Conservation (phyloP, 2,329 filamentous ascomycete species). For the Phyllosticta paracitricarpa region DNA sequence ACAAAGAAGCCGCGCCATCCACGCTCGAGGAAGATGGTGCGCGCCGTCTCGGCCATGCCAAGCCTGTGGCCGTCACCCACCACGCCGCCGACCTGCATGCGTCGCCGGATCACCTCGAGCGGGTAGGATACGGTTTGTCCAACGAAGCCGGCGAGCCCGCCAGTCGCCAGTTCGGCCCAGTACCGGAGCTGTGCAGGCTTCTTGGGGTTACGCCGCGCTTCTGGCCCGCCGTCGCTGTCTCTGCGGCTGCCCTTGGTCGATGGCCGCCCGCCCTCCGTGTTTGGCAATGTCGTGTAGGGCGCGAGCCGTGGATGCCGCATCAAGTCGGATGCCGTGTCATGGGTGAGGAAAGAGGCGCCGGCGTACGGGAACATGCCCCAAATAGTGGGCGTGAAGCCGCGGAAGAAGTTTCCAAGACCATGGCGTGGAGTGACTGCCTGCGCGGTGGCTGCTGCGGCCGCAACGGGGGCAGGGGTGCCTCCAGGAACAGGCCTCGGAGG, state of each 20-base stretch:
- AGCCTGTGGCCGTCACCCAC: conserved; percentile 81
- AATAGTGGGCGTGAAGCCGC: conserved; percentile 82
- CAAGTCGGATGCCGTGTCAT: conserved; percentile 80
- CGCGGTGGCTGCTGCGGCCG: conserved; percentile 33
- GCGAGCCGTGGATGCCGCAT: conserved; percentile 61
- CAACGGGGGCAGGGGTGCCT: conserved; percentile 29
- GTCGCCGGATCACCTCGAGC: conserved; percentile 77
- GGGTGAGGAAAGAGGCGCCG: conserved; percentile 87
- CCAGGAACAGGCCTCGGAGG: conserved; percentile 32
- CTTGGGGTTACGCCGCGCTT: conserved; percentile 28
- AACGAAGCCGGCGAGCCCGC: conserved; percentile 76
- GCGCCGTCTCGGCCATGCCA: conserved; percentile 67
- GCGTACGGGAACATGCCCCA: conserved; percentile 96
- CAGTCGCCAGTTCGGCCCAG: conserved; percentile 78
- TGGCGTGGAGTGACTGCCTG: conserved; percentile 48
- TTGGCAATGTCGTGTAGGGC: conserved; percentile 63
- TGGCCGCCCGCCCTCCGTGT: conserved; percentile 29
- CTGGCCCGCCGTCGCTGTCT: conserved; percentile 16
- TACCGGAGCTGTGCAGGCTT: conserved; percentile 64
- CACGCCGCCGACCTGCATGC: conserved; percentile 94
- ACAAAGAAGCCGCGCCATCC: conserved; percentile 82
- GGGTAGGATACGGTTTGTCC: conserved; percentile 92
- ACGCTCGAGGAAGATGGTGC: conserved; percentile 62
- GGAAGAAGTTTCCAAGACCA: conserved; percentile 85
- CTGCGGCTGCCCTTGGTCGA: background rate